These are phyloP conservation scores for Cocos nucifera DNA, from an alignment of 176 grass and related monocot genomes.

Conservation along the genomic window DNA sequence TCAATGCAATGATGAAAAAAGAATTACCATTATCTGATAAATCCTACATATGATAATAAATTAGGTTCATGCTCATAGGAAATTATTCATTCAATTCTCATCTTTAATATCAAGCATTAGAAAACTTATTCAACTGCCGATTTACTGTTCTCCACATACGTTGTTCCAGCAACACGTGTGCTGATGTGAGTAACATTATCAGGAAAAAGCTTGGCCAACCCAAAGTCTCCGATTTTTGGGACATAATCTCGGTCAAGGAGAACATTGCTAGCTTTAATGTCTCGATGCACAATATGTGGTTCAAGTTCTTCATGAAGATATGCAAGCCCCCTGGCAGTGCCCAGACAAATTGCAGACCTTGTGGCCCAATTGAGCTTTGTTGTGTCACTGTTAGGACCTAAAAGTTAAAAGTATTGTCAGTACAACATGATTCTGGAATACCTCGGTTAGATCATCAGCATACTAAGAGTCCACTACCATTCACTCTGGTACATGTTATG, in stretches of 20 bases:
- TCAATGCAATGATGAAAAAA: too few species aligned
- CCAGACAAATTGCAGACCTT: conserved; percentile 64
- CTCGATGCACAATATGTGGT: conserved; percentile 76
- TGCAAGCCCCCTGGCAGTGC: conserved; percentile 53
- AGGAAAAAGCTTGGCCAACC: conserved; percentile 89
- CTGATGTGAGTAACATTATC: conserved; percentile 96
- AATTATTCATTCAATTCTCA: too few species aligned
- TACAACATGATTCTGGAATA: background rate
- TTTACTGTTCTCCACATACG: conserved; percentile 27
- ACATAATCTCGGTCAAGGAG: conserved; percentile 53
- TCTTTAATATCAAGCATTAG: too few species aligned
- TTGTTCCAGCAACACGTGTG: conserved; percentile 88
- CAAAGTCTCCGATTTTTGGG: conserved; percentile 94
- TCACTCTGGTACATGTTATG: too few species aligned
- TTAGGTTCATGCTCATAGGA: too few species aligned
- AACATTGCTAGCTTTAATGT: conserved; percentile 97
- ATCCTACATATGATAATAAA: too few species aligned
- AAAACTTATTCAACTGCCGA: too few species aligned
- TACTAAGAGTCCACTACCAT: too few species aligned
- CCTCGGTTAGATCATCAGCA: too few species aligned
- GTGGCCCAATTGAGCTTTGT: conserved; percentile 57
- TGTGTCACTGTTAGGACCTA: conserved; percentile 64
- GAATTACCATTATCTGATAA: too few species aligned
- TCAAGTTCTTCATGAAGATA: conserved; percentile 80
- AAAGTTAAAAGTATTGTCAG: conserved; percentile 9